Conservation (phyloP, 352 stramenopile species). For the Globisporangium okanoganense region DNA sequence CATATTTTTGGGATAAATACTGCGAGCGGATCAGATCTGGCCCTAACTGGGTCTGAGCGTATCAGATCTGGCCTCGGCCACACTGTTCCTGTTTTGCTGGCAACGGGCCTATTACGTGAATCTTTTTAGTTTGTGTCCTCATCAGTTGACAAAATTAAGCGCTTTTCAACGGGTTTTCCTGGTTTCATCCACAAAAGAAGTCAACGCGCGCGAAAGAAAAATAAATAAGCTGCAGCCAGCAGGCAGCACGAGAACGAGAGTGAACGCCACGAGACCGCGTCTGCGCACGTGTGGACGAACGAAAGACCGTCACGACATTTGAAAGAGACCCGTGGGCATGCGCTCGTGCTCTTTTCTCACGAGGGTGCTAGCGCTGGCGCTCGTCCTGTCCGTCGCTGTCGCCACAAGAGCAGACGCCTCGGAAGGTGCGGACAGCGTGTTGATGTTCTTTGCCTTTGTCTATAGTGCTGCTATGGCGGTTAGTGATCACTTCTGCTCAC, state of each 20-base stretch:
- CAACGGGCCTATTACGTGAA: no score
- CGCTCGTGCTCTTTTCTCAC: neutral
- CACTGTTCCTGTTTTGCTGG: no score
- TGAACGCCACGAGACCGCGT: neutral
- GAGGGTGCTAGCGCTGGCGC: neutral
- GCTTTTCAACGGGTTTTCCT: slow-evolving; percentile 5
- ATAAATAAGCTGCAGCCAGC: neutral
- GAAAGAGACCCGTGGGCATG: neutral
- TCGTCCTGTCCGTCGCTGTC: neutral
- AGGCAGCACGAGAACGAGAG: neutral
- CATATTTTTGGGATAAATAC: no score
- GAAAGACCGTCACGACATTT: neutral
- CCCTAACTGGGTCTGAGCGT: no score
- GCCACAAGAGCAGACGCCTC: neutral
- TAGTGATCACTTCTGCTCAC: no score
- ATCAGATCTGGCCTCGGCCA: no score
- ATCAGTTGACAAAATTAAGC: no score
- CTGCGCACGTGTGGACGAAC: neutral
- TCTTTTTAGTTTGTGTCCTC: no score
- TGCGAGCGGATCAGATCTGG: no score
- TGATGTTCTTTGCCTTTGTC: neutral
- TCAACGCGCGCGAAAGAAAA: neutral
- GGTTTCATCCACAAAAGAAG: neutral
- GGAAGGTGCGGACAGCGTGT: slow-evolving; percentile 7
- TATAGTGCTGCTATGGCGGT: neutral